Conservation (phyloP, 148 eudicot species). For the Rheum nobile region DNA sequence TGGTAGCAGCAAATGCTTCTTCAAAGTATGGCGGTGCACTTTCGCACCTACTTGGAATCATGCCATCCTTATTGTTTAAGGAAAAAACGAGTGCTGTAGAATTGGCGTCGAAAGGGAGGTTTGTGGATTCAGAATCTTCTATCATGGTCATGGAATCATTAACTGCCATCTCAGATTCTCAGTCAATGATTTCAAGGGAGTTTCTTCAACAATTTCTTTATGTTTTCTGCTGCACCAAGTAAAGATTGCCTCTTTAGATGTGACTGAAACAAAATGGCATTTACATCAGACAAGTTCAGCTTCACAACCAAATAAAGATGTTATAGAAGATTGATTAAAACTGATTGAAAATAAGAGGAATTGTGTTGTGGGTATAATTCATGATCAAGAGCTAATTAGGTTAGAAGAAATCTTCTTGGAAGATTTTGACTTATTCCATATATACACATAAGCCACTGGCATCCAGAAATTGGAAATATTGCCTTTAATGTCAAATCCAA, state of each 20-base stretch:
- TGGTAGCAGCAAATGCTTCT: slow-evolving; percentile 22
- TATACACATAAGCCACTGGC: background rate
- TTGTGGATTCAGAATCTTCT: background rate
- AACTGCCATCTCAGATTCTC: background rate
- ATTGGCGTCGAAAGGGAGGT: background rate
- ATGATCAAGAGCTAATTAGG: background rate
- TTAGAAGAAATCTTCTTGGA: background rate
- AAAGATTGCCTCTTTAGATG: too few species aligned
- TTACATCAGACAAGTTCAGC: background rate
- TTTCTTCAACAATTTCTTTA: background rate
- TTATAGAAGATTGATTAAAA: background rate
- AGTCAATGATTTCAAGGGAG: background rate
- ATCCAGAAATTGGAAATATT: background rate
- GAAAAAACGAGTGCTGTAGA: background rate
- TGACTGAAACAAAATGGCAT: background rate
- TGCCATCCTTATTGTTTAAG: background rate
- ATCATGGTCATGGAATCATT: background rate
- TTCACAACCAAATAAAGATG: background rate
- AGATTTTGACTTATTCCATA: background rate
- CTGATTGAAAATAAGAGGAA: background rate
- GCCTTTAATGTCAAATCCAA: background rate
- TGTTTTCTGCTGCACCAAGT: too few species aligned
- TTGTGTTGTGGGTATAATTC: background rate
- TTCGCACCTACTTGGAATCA: slow-evolving; percentile 29
- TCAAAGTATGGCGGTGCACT: slow-evolving; percentile 40